phyloP scores from a whole-genome alignment of 441 rosid genomes.

The Corymbia calophylla region DNA sequence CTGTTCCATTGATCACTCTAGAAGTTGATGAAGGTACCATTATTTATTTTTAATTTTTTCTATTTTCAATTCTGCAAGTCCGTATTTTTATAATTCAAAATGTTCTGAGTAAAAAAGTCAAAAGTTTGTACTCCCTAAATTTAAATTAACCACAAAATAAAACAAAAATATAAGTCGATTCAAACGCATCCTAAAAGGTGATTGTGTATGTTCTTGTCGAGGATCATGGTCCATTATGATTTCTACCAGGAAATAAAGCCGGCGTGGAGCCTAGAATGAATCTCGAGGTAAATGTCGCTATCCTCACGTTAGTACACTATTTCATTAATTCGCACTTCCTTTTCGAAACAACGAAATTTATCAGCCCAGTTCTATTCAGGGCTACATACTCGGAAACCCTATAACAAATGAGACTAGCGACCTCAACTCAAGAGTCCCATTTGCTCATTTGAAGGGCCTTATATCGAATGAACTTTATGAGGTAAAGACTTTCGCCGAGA shows the following conservation, averaged over 20 bases:
- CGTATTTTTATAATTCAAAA: background rate
- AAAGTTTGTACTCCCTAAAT: background rate
- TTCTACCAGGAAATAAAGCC: background rate
- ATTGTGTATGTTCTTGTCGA: rapidly evolving
- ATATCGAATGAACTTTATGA: background rate
- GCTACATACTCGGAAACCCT: background rate
- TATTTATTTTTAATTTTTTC: background rate
- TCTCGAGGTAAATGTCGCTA: background rate
- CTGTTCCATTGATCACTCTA: background rate
- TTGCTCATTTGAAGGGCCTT: background rate
- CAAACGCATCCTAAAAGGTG: background rate
- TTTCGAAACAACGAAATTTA: background rate
- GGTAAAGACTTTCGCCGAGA: background rate
- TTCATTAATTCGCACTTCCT: background rate
- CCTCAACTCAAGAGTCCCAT: background rate
- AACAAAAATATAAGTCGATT: background rate
- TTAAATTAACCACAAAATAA: background rate
- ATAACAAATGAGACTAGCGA: rapidly evolving
- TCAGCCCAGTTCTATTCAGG: background rate
- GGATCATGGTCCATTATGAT: background rate
- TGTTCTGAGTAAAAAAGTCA: background rate
- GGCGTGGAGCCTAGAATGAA: background rate
- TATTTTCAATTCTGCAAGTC: background rate
- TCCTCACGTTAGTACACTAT: background rate
- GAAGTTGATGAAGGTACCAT: background rate